Conservation (phyloP, 306 rosid genomes). For the Rubus idaeus region DNA sequence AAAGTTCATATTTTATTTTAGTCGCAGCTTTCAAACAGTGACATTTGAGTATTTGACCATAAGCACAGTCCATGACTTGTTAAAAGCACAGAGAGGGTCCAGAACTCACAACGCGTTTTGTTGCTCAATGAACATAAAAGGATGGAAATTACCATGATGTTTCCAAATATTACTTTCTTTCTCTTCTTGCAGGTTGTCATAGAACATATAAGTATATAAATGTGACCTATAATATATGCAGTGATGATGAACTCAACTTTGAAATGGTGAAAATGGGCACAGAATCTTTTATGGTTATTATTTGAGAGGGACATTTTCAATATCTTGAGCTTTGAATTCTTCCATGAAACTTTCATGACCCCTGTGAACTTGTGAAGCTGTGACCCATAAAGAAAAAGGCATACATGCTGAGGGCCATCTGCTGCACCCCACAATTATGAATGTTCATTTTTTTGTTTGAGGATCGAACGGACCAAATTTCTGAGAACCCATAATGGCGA, state of each 20-base stretch:
- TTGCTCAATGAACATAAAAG: not conserved
- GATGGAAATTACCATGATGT: not conserved
- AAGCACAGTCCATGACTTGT: not conserved
- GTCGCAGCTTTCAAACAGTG: not conserved
- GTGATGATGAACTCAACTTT: slow-evolving; percentile 8
- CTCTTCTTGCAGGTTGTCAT: not conserved
- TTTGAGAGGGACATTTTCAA: slow-evolving; percentile 41
- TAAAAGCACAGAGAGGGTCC: not conserved
- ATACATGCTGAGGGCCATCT: slow-evolving; percentile 40
- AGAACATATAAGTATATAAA: not conserved
- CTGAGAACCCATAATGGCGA: slow-evolving; percentile 33
- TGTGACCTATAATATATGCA: not conserved
- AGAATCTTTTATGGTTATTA: slow-evolving; percentile 41
- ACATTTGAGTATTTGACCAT: not conserved
- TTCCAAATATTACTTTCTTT: not conserved
- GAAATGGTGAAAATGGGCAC: slow-evolving; percentile 1
- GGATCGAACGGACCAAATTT: slow-evolving; percentile 22
- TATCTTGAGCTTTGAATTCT: slow-evolving; percentile 40
- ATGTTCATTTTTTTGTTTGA: not conserved
- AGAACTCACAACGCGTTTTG: not conserved
- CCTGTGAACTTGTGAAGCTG: slow-evolving; percentile 19
- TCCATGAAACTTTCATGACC: slow-evolving; percentile 66
- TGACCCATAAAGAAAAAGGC: slow-evolving; percentile 25
- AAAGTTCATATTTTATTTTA: not conserved
- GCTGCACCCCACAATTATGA: not conserved